Evolutionary conservation across 345 rosid species (phyloP).

Genomic region (Hypericum perforatum): DNA sequence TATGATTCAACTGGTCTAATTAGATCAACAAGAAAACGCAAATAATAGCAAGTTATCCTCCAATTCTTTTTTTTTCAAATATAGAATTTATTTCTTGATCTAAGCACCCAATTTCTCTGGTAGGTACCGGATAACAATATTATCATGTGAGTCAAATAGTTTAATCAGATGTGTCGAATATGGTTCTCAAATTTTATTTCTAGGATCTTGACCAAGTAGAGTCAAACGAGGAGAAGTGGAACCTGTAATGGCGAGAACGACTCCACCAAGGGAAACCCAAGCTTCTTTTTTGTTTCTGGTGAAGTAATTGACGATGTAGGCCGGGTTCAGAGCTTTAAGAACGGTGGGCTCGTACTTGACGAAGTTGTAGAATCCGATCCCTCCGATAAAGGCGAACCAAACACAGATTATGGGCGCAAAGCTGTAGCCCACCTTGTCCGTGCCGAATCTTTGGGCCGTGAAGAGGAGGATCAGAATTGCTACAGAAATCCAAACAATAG

Average conservation of each 20-base stretch:
- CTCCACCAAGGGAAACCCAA: conserved; percentile 29
- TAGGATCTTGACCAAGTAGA: neutral
- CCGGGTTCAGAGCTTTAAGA: conserved; percentile 19
- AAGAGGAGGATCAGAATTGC: conserved; percentile 20
- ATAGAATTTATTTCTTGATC: too few relatives aligned
- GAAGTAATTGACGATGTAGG: conserved; percentile 21
- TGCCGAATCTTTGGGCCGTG: conserved; percentile 24
- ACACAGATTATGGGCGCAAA: conserved; percentile 26
- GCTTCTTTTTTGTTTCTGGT: conserved; percentile 20
- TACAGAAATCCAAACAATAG: conserved; percentile 21
- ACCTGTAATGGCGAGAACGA: conserved; percentile 28
- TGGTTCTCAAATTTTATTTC: neutral
- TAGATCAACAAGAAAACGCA: too few relatives aligned
- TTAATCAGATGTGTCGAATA: too few relatives aligned
- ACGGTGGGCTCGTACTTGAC: conserved; percentile 16
- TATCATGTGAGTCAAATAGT: too few relatives aligned
- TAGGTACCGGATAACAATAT: too few relatives aligned
- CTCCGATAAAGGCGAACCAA: conserved; percentile 21
- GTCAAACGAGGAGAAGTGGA: conserved; percentile 20
- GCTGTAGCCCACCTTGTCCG: conserved; percentile 25
- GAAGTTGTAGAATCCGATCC: conserved; percentile 22
- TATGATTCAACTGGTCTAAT: too few relatives aligned
- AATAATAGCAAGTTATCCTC: too few relatives aligned
- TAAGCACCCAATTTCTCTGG: too few relatives aligned
- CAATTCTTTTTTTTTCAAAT: too few relatives aligned